phyloP scores from a whole-genome alignment of 1,139 yeast species.

The Lodderomyces jiufengensis region DNA sequence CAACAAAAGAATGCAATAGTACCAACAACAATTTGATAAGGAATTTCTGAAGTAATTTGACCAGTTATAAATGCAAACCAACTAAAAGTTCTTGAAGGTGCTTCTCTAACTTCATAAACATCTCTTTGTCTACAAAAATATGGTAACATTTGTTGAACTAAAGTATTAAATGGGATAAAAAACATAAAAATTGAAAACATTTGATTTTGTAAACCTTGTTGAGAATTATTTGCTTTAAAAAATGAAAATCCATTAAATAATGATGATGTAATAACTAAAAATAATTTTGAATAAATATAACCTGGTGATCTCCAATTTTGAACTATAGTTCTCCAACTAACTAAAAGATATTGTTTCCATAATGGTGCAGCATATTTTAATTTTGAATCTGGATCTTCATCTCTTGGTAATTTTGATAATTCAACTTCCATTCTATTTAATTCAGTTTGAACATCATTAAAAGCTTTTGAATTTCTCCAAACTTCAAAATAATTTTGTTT shows the following conservation, averaged over 20 bases:
- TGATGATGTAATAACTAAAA: conserved; percentile 38
- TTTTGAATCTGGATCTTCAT: conserved; percentile 20
- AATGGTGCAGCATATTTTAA: conserved; percentile 26
- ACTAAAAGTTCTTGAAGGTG: conserved; percentile 30
- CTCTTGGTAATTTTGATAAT: conserved; percentile 25
- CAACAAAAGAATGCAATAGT: conserved; percentile 67
- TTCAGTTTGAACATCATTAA: conserved; percentile 19
- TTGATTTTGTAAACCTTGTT: conserved; percentile 46
- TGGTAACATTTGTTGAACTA: conserved; percentile 50
- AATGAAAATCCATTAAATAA: conserved; percentile 47
- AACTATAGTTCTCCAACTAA: conserved; percentile 24
- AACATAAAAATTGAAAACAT: conserved; percentile 58
- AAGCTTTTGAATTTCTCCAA: conserved; percentile 31
- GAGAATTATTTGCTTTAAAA: conserved; percentile 27
- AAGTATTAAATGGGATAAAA: conserved; percentile 40
- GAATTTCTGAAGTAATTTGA: conserved; percentile 70
- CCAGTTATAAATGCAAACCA: conserved; percentile 45
- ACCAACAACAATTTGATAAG: conserved; percentile 69
- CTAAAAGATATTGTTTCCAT: conserved; percentile 24
- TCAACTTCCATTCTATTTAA: conserved; percentile 29
- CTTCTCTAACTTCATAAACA: conserved; percentile 34
- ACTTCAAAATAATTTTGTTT: conserved; percentile 32
- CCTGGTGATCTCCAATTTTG: conserved; percentile 45
- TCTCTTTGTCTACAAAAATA: conserved; percentile 31
- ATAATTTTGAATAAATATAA: conserved; percentile 39